A percentile compares a stretch with the other conserved stretches of the same genome.
These are phyloP conservation scores for Stenogyne calaminthoides DNA, from an alignment of 305 asterid species.

Conservation along the genomic window DNA sequence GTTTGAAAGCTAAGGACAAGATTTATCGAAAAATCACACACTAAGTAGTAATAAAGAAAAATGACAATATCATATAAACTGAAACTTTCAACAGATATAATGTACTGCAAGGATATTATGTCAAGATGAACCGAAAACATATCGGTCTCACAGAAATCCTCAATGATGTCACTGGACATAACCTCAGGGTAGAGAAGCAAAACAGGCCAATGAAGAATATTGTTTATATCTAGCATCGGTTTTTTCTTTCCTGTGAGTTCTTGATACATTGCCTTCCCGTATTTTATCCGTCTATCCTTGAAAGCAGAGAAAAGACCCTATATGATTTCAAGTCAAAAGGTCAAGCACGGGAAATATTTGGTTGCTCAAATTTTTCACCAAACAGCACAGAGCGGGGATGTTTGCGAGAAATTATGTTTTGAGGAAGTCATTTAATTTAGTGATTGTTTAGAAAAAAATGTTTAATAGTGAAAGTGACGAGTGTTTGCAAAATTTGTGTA, in stretches of 20 bases:
- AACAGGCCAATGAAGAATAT: conserved; percentile 95
- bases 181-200: conserved; percentile 83
- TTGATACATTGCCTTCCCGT: conserved; percentile 82
- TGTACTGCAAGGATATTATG: conserved; percentile 68
- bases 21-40: conserved; percentile 20
- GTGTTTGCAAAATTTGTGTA: too few relatives aligned
- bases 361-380: background rate
- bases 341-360: conserved; percentile 18
- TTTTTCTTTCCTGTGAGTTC: conserved; percentile 83
- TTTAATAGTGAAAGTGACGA: too few relatives aligned
- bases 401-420: too few relatives aligned
- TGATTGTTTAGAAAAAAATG: too few relatives aligned
- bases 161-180: conserved; percentile 91
- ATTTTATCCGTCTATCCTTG: conserved; percentile 62
- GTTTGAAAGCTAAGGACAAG: conserved; percentile 69
- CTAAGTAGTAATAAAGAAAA: conserved; percentile 10
- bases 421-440: too few relatives aligned
- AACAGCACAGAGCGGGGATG: background rate
- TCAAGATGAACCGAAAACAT: conserved; percentile 78
- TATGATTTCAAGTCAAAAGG: conserved; percentile 29
- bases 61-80: background rate
- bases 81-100: conserved; percentile 24
- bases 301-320: conserved; percentile 75
- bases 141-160: conserved; percentile 92
- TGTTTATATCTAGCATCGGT: conserved; percentile 65